Base-by-base conservation (phyloP, 495 filamentous ascomycete species). In the Daldinia bambusicola region DNA sequence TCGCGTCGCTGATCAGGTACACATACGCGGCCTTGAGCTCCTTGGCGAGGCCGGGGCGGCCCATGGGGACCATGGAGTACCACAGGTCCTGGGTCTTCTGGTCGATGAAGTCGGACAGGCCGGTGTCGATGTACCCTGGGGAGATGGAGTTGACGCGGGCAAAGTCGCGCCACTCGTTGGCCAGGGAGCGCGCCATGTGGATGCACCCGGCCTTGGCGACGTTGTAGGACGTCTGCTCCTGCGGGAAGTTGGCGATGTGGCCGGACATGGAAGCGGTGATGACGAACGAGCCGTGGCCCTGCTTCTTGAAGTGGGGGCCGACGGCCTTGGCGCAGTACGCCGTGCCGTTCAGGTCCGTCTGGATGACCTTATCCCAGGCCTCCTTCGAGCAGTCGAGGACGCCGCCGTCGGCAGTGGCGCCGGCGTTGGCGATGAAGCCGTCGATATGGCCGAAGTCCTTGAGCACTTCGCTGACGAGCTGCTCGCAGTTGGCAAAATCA, bases 11-110 rank as follows among this genome's bases (percentile, higher is more conserved):
- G 66, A 84, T 83, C 67, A 95, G 77, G 76, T 93, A 95, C 6
- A 93, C 89, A 77, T 93, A 95, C 5, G 90, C 91, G 5, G 89
- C 92, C 87, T 95, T 95, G 40, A 95, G 77, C 86, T 95, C 92
- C 84, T 93, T 92, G 0, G 91, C 90, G 30, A 91, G 80, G 36
- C 91, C 92, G 53, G 91, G 83, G 16, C 92, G 85, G 20, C 89
- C 90, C 84, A 94, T 85, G 4, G 92, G 91, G 53, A 93, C 93
- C 91, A 93, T 93, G 66, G 79, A 83, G 72, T 84, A 83, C 92
- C 92, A 94, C 56, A 93, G 76, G 63, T 90, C 79, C 82, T 93
- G 90, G 0, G 83, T 86, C 78, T 93, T 83, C 80, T 88, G 69
- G 48, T 87, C 85, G 26, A 95, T 88, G 75, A 93, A 93, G 77